Percentiles rank a stretch among this genome's conserved stretches.
Conservation (phyloP, 495 filamentous ascomycete genomes). For the Melanomma pulvis-pyrius region DNA sequence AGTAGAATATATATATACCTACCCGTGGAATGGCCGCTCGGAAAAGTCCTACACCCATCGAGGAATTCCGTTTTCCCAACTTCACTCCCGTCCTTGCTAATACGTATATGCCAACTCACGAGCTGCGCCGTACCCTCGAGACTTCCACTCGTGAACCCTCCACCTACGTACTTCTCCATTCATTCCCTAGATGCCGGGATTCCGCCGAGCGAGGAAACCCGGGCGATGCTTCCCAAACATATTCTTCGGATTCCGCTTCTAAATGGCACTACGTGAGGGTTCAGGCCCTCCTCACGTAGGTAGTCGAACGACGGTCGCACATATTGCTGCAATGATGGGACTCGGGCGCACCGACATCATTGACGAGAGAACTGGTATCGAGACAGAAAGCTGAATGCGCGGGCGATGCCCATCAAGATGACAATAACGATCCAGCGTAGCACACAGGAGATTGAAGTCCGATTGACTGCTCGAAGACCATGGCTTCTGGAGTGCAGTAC, state of each 20-base stretch:
- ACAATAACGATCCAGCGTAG: neutral
- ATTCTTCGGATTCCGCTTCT: conserved; percentile 1
- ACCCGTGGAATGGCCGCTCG: conserved; percentile 68
- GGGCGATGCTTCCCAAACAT: conserved; percentile 63
- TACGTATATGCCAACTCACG: conserved; percentile 58
- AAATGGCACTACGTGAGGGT: neutral
- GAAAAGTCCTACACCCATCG: conserved; percentile 67
- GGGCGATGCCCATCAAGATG: conserved; percentile 1
- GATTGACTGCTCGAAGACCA: too few relatives aligned
- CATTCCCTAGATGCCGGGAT: conserved; percentile 56
- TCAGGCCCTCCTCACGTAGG: too few relatives aligned
- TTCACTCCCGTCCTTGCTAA: conserved; percentile 40
- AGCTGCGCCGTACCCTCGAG: conserved; percentile 51
- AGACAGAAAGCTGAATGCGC: neutral
- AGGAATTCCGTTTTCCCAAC: conserved; percentile 41
- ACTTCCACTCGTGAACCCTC: conserved; percentile 51
- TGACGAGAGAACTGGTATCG: neutral
- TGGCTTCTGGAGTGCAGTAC: too few relatives aligned
- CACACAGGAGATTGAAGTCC: neutral
- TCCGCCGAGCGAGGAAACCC: conserved; percentile 64
- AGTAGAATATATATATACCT: conserved; percentile 35
- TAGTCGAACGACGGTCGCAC: too few relatives aligned
- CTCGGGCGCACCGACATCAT: too few relatives aligned
- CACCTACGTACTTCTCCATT: conserved; percentile 51
- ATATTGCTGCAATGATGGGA: too few relatives aligned